Evolutionary conservation across 306 rosid species (phyloP), one percentile per base, ranked within the genome.

Genomic region (Senna tora): DNA sequence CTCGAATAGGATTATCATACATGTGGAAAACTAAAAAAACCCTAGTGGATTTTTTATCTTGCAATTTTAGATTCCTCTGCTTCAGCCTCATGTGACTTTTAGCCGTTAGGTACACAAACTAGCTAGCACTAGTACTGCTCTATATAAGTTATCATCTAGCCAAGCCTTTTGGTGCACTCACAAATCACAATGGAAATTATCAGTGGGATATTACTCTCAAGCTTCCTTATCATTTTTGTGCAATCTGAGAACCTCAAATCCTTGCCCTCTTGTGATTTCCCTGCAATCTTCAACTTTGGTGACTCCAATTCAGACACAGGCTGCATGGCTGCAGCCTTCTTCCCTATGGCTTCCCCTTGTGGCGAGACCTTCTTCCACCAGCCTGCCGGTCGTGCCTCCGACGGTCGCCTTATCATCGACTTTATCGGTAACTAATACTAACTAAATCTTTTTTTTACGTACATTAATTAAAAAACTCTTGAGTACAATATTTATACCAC

Each of bases 231-330:
- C 2, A 10, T 61, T 53, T 67, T 4, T 30, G 68, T 80, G 33
- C 39, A 10, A 43, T 84, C 77, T 25, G 84, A 76, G 56, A 75
- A 61, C 54, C 8, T 11, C 19, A 45, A 49, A 63, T 17, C 75
- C 5, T 30, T 59, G 43, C 0, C 51, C 17, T 15, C 76, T 16
- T 87, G 96, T 75, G 74, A 73, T 16, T 90, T 87, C 69, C 64
- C 79, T 7, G 84, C 96, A 11, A 84, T 90, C 17, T 90, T 86
- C 83, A 87, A 85, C 81, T 87, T 90, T 56, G 93, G 91, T 15
- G 96, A 90, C 52, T 90, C 88, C 2, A 90, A 90, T 61, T 90
- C 96, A 19, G 96, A 90, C 41, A 90, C 97, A 12, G 92, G 92
- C 0, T 84, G 82, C 59, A 80, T 72, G 72, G 78, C 92, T 2